These are phyloP conservation scores for Hypoxylon subgilvum DNA, from an alignment of 495 filamentous ascomycete species.

Conservation along the genomic window DNA sequence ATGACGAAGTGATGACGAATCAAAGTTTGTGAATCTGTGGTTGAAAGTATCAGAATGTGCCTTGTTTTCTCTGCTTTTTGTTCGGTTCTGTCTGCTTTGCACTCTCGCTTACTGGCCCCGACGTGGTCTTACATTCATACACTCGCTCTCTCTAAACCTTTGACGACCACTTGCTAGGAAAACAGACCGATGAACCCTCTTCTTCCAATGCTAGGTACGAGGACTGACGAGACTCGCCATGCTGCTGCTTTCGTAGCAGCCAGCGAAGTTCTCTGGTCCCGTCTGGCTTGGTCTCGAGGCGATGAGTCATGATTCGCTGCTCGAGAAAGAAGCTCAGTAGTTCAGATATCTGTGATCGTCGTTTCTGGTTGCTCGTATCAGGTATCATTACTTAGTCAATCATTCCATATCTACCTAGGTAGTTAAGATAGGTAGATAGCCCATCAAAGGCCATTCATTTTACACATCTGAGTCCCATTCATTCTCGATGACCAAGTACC, in stretches of 20 bases:
- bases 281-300: conserved; percentile 8
- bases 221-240: neutral
- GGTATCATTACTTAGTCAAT: conserved; percentile 39
- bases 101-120: neutral
- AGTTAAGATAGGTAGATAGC: conserved; percentile 27
- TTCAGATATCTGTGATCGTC: too few relatives aligned
- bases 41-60: conserved; percentile 10
- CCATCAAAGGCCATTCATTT: conserved; percentile 31
- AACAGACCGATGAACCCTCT: too few relatives aligned
- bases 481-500: conserved; percentile 4
- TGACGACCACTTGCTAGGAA: conserved; percentile 3
- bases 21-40: neutral
- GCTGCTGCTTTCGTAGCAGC: conserved; percentile 10
- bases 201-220: neutral
- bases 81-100: conserved; percentile 6
- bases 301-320: conserved; percentile 14
- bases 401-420: conserved; percentile 29
- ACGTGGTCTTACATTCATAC: conserved; percentile 19
- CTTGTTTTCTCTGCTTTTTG: conserved; percentile 12
- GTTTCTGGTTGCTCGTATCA: conserved; percentile 17
- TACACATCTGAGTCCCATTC: conserved; percentile 10
- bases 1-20: too few relatives aligned
- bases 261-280: conserved; percentile 7
- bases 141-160: conserved; percentile 20
- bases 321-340: conserved; percentile 1